Percentiles rank a stretch among this genome's conserved stretches.
Conservation (phyloP, 2,329 filamentous ascomycete species). For the Penicillium paneum region DNA sequence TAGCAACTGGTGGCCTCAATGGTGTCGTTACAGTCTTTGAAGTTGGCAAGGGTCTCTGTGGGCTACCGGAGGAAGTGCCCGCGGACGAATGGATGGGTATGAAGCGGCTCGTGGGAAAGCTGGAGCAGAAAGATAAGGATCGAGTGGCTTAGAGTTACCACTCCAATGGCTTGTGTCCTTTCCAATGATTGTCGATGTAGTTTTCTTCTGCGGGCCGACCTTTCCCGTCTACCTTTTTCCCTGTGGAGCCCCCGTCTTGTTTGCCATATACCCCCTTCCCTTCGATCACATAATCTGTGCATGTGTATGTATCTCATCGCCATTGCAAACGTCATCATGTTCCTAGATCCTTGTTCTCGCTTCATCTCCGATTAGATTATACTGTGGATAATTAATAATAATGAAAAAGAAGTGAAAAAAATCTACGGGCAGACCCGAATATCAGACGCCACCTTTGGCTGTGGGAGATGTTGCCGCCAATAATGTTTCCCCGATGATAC, state of each 20-base stretch:
- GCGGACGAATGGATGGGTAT: conserved; percentile 90
- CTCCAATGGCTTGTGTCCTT: not conserved
- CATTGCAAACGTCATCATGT: not conserved
- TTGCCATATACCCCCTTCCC: conserved; percentile 27
- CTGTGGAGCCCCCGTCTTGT: conserved; percentile 11
- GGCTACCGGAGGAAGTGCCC: conserved; percentile 77
- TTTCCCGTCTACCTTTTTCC: conserved; percentile 10
- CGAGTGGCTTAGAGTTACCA: conserved; percentile 27
- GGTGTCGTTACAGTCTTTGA: conserved; percentile 90
- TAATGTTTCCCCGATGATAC: not conserved
- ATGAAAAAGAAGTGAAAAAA: not conserved
- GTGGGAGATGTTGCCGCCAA: not conserved
- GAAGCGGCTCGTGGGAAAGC: conserved; percentile 78
- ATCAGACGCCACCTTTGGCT: not conserved
- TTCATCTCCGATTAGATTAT: too few relatives aligned
- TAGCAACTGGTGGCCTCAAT: conserved; percentile 90
- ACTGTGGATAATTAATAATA: too few relatives aligned
- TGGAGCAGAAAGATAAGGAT: conserved; percentile 55
- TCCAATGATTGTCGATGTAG: conserved; percentile 6
- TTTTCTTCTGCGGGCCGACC: conserved; percentile 12
- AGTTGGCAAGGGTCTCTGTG: conserved; percentile 71
- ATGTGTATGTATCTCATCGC: conserved; percentile 9
- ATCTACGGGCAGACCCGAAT: not conserved
- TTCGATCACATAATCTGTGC: conserved; percentile 18
- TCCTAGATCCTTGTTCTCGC: not conserved